Conservation (phyloP, 2,329 filamentous ascomycete species). For the Penicillium sp. region DNA sequence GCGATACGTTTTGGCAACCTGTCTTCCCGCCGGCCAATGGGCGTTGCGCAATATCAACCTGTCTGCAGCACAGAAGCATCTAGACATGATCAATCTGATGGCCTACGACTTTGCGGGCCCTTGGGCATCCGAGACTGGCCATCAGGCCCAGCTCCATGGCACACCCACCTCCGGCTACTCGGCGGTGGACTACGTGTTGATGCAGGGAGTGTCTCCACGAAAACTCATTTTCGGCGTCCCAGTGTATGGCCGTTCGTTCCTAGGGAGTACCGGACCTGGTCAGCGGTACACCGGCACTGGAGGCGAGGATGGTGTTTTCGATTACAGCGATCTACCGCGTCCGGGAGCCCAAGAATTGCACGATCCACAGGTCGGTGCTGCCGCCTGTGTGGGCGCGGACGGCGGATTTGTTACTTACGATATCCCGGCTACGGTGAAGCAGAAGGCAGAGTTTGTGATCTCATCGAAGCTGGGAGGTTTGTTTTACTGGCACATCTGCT, state of each 20-base stretch:
- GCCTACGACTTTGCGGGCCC: conserved; percentile 75
- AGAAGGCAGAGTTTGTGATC: conserved; percentile 72
- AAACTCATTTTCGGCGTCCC: conserved; percentile 77
- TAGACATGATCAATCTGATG: conserved; percentile 77
- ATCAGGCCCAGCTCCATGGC: conserved; percentile 72
- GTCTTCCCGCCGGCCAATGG: conserved; percentile 66
- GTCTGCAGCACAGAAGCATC: conserved; percentile 58
- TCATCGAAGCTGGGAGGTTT: conserved; percentile 70
- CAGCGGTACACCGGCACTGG: conserved; percentile 54
- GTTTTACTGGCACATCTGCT: conserved; percentile 79
- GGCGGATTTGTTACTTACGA: conserved; percentile 80
- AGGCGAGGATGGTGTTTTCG: conserved; percentile 69
- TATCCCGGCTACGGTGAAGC: conserved; percentile 70
- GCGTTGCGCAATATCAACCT: conserved; percentile 70
- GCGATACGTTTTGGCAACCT: conserved; percentile 67
- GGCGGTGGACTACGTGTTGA: conserved; percentile 64
- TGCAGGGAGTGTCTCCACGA: conserved; percentile 63
- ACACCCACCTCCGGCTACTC: conserved; percentile 61
- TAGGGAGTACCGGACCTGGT: conserved; percentile 63
- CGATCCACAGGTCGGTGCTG: conserved; percentile 66
- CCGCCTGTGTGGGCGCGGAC: conserved; percentile 67
- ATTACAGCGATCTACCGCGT: conserved; percentile 68
- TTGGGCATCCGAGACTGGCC: conserved; percentile 66
- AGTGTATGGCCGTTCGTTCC: conserved; percentile 72
- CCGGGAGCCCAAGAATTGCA: conserved; percentile 62